Base-by-base conservation (phyloP, 495 filamentous ascomycete species). In the Hypoxylon perforatum region DNA sequence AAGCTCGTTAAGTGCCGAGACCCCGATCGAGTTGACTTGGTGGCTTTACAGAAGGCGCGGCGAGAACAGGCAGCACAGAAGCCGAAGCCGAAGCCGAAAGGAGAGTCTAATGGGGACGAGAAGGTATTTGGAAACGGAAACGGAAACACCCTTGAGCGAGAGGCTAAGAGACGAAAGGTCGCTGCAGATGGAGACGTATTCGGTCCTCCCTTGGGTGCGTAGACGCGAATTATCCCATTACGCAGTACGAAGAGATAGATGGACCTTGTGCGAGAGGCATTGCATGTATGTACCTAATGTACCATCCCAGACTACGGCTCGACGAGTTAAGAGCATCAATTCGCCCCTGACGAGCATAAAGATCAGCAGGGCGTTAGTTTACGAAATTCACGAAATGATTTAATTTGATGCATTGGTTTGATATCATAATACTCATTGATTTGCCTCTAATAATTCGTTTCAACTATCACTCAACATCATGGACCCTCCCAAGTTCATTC, bases 1-100 rank as follows among this genome's bases (percentile, higher is more conserved):
- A 96, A 95, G 76, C 80, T 96, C 12, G 86, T 86, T 41, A 88
- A 88, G 57, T 96, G 93, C 74, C 86, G 88, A 57, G 92, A 96
- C 67, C 91, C 92, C 1, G 83, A 85, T 35, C 84, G 87, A 42
- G 82, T 78, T 50, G 87, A 91, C 72, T 64, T 90, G 44, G 83
- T 88, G 9, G 81, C 82, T 39, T 68, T 87, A 28, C 85, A 89
- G 65, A 78, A 79, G 51, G 82, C 78, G 22, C 74, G 77, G 36
- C 70, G 81, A 51, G 78, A 81, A 49, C 72, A 77, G 55, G 73
- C 76, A 2, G 17, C 67, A 38, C 84, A 83, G 69, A 76, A 80
- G 54, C 75, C 79, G 28, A 80, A 80, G 54, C 75, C 79, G 28
- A 80, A 75, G n/a, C 65, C 73, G 22, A 83, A 78, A 48, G 67